Base-by-base conservation (phyloP, 2,329 filamentous ascomycete species). In the Dothideomycetes sp. region DNA sequence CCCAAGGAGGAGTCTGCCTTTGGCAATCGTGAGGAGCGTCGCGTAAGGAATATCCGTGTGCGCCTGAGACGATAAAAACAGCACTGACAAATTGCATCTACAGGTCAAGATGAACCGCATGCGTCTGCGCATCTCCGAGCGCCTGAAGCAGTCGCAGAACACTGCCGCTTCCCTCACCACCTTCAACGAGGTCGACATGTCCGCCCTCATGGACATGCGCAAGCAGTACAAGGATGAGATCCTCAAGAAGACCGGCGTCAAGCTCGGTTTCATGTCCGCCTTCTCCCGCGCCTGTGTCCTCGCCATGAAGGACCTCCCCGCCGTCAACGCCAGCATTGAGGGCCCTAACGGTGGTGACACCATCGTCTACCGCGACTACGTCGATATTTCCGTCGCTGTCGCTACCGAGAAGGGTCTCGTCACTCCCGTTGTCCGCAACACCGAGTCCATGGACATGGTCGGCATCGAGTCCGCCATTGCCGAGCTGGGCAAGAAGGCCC, bases 91-190 rank as follows among this genome's bases (percentile, higher is more conserved):
- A 32, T 16, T n/a, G 38, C n/a, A n/a, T 12, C n/a, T 48, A 42
- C 54, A 91, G 84, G 86, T 96, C 57, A 98, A 98, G 75, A 98
- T 98, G 91, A 96, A 96, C 73, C 86, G 91, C 50, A 98, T 98
- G 91, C 87, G 91, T 51, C 78, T 96, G 47, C 82, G 91, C 47
- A 98, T 96, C 53, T 86, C 91, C 36, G 91, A 98, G 71, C 87
- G 91, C 53, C 76, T 98, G 50, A 98, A 98, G 78, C 91, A 98
- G 64, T 96, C 91, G 15, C 91, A 98, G 63, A 98, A 98, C 69
- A 96, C 91, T 2, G 89, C 91, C 36, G 91, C 91, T 31, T 94
- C 91, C 4, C 73, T 98, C 39, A 96, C 91, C 33, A 98, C 91
- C 18, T 98, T 98, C 75, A 95, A 98, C 64, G 89, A 96, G 66